These are phyloP conservation scores for Trifolium fragiferum DNA, from an alignment of 306 rosid genomes.

Conservation along the genomic window DNA sequence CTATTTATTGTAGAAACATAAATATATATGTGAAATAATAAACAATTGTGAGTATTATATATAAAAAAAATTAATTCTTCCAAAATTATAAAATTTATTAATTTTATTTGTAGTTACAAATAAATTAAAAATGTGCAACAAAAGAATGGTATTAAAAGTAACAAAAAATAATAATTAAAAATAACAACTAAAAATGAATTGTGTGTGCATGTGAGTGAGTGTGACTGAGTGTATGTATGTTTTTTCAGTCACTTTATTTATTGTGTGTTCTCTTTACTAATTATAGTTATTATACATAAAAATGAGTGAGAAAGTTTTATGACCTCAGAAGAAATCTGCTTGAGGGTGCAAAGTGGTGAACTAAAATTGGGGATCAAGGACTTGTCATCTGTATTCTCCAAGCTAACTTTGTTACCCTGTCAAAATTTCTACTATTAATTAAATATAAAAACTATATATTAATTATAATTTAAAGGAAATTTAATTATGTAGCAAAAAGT, in stretches of 20 bases:
- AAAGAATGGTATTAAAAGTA: no score
- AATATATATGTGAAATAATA: no score
- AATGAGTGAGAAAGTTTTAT: background rate
- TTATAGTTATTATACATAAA: background rate
- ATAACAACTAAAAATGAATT: no score
- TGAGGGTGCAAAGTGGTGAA: constrained; percentile 56
- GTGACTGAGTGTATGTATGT: background rate
- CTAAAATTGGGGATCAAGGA: constrained; percentile 41
- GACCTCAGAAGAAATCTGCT: constrained; percentile 53
- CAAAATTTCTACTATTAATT: background rate
- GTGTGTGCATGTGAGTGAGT: background rate
- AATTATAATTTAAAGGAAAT: background rate
- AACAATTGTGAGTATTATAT: no score
- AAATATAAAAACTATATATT: background rate
- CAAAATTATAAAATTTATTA: no score
- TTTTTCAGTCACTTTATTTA: background rate
- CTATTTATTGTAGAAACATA: no score
- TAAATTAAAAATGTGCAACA: no score
- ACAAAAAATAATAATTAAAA: no score
- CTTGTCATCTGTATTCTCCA: constrained; percentile 53
- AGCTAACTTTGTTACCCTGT: constrained; percentile 50
- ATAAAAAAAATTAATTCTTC: no score
- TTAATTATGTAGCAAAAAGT: background rate
- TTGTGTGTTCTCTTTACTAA: background rate
- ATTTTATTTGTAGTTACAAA: no score